phyloP scores from a whole-genome alignment of 148 eudicot genomes.

The Cornus florida region DNA sequence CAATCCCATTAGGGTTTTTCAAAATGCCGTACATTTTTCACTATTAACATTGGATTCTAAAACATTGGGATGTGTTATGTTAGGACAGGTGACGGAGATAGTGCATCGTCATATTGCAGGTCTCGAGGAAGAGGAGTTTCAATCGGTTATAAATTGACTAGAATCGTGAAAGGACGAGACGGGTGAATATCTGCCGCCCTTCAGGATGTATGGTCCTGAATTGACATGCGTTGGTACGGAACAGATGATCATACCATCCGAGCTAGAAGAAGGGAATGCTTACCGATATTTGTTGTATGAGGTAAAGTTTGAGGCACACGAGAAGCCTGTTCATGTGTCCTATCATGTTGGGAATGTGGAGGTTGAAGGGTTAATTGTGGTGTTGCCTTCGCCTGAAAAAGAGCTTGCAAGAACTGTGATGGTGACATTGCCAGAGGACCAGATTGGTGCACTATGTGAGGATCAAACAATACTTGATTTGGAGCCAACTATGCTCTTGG shows the following conservation, averaged over 20 bases:
- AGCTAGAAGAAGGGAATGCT: background rate
- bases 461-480: background rate
- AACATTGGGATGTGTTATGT: slow-evolving; percentile 5
- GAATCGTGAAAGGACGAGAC: slow-evolving; percentile 28
- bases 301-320: slow-evolving; percentile 38
- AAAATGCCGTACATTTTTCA: slow-evolving; percentile 46
- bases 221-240: slow-evolving; percentile 11
- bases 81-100: slow-evolving; percentile 18
- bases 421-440: background rate
- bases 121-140: slow-evolving; percentile 22
- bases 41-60: slow-evolving; percentile 12
- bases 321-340: slow-evolving; percentile 60
- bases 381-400: background rate
- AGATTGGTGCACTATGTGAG: background rate
- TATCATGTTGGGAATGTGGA: slow-evolving; percentile 48
- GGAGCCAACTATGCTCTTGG: background rate
- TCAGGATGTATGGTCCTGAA: slow-evolving; percentile 48
- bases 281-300: slow-evolving; percentile 39
- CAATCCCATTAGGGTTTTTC: slow-evolving; percentile 49
- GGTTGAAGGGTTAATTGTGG: slow-evolving; percentile 51
- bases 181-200: slow-evolving; percentile 23
- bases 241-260: slow-evolving; percentile 32
- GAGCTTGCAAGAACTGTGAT: background rate
- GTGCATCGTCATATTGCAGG: slow-evolving; percentile 39
- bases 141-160: slow-evolving; percentile 32